phyloP scores from a whole-genome alignment of 2,329 filamentous ascomycete species.

The Trichoderma guizhouense region DNA sequence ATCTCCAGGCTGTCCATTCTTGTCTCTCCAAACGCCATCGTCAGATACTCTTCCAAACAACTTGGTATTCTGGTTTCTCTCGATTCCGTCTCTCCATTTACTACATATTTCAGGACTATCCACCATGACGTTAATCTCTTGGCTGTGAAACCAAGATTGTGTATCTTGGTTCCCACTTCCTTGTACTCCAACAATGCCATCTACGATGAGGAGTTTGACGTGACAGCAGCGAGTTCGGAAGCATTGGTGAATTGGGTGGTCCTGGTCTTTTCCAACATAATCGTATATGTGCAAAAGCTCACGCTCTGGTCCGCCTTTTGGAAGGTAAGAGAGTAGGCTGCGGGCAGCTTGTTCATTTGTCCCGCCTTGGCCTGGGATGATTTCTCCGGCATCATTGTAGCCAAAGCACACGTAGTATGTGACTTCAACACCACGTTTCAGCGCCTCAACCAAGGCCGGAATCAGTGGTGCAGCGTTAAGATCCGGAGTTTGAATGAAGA shows the following conservation, averaged over 20 bases:
- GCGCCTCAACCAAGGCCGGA: constrained; percentile 59
- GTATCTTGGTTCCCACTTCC: constrained; percentile 80
- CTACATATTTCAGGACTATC: constrained; percentile 60
- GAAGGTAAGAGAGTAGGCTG: constrained; percentile 54
- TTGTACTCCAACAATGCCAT: constrained; percentile 65
- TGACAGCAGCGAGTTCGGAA: constrained; percentile 68
- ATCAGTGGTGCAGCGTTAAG: constrained; percentile 69
- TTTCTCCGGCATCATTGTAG: constrained; percentile 75
- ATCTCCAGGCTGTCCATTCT: constrained; percentile 16
- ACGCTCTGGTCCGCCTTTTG: constrained; percentile 36
- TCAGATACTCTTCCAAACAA: constrained; percentile 36
- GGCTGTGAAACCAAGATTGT: constrained; percentile 73
- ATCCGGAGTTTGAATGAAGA: constrained; percentile 79
- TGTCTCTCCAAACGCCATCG: constrained; percentile 22
- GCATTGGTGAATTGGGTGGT: constrained; percentile 60
- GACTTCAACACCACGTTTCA: constrained; percentile 64
- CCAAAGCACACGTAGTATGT: constrained; percentile 71
- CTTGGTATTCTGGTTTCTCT: constrained; percentile 65
- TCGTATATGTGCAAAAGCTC: constrained; percentile 57
- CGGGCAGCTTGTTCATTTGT: constrained; percentile 70
- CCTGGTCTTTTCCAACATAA: constrained; percentile 74
- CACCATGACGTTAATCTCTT: constrained; percentile 74
- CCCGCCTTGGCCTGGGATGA: constrained; percentile 71
- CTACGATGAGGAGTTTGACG: constrained; percentile 73
- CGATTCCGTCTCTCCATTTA: constrained; percentile 59